Conservation (phyloP, 2,329 filamentous ascomycete genomes). For the Emericellopsis atlantica region DNA sequence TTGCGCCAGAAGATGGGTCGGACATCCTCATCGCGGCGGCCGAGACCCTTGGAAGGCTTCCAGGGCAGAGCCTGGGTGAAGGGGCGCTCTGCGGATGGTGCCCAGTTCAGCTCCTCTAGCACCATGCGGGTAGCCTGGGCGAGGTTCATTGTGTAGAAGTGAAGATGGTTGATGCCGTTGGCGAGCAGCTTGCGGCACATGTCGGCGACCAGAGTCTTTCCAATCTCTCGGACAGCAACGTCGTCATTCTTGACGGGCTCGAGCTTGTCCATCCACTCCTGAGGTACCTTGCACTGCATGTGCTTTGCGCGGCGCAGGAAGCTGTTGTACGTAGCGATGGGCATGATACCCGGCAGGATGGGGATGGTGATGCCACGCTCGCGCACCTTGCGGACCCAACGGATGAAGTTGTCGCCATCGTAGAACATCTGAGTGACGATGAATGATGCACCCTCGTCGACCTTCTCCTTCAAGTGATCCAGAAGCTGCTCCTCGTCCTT, state of each 20-base stretch:
- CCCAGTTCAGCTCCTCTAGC: constrained; percentile 74
- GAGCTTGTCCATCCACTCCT: constrained; percentile 66
- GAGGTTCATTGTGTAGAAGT: constrained; percentile 99
- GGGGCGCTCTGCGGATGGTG: constrained; percentile 65
- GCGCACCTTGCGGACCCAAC: constrained; percentile 79
- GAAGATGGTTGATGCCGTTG: constrained; percentile 74
- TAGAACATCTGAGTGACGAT: constrained; percentile 99
- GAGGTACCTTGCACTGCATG: constrained; percentile 76
- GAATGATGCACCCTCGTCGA: constrained; percentile 86
- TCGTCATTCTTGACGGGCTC: constrained; percentile 97
- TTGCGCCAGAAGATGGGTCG: constrained; percentile 98
- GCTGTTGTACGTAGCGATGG: constrained; percentile 84
- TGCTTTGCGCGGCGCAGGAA: constrained; percentile 85
- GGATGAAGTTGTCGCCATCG: constrained; percentile 87
- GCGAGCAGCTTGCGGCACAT: constrained; percentile 81
- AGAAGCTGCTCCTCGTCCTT: constrained; percentile 74
- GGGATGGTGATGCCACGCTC: constrained; percentile 73
- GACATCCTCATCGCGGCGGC: constrained; percentile 85
- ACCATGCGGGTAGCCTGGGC: constrained; percentile 90
- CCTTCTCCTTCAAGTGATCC: constrained; percentile 91
- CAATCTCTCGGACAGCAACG: constrained; percentile 78
- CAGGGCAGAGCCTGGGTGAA: constrained; percentile 87
- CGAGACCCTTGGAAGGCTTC: constrained; percentile 85
- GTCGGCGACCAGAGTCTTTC: constrained; percentile 74
- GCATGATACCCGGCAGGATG: constrained; percentile 78